Evolutionary conservation across 2,329 filamentous ascomycete species (phyloP).

Genomic region (Venturia effusa): DNA sequence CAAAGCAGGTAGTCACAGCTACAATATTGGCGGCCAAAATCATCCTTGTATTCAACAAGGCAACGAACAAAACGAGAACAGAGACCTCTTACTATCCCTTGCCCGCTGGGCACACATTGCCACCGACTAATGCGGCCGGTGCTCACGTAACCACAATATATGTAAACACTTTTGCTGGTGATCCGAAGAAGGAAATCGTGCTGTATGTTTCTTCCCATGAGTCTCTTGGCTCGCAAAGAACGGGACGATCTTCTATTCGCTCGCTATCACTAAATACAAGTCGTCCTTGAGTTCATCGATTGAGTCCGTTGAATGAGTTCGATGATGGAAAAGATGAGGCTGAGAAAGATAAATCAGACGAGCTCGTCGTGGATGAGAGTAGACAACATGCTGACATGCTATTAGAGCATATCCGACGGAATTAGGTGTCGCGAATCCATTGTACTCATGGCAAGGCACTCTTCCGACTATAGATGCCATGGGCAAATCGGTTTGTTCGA

Average conservation of each 20-base stretch:
- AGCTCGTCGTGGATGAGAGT: too few relatives aligned
- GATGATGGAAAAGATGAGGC: too few relatives aligned
- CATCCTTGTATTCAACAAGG: slow-evolving; percentile 11
- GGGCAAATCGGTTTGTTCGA: slow-evolving; percentile 1
- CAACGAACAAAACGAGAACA: slow-evolving; percentile 13
- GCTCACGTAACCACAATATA: slow-evolving; percentile 3
- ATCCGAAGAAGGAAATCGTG: not conserved
- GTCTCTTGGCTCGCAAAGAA: not conserved
- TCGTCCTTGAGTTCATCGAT: too few relatives aligned
- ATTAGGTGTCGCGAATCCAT: not conserved
- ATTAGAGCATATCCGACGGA: slow-evolving; percentile 7
- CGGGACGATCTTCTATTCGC: too few relatives aligned
- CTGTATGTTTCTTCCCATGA: not conserved
- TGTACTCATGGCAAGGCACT: not conserved
- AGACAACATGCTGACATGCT: not conserved
- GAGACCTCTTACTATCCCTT: slow-evolving; percentile 10
- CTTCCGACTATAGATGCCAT: slow-evolving; percentile 4
- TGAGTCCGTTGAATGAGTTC: too few relatives aligned
- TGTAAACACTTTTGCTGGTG: not conserved
- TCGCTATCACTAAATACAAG: too few relatives aligned
- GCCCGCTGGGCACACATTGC: slow-evolving; percentile 12
- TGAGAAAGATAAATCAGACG: too few relatives aligned
- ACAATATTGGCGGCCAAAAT: slow-evolving; percentile 12
- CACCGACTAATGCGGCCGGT: slow-evolving; percentile 11
- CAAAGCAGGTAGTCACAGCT: slow-evolving; percentile 4